A percentile compares a stretch with the other conserved stretches of the same genome.
Conservation (phyloP, 2,329 filamentous ascomycete genomes). For the Septoria linicola region DNA sequence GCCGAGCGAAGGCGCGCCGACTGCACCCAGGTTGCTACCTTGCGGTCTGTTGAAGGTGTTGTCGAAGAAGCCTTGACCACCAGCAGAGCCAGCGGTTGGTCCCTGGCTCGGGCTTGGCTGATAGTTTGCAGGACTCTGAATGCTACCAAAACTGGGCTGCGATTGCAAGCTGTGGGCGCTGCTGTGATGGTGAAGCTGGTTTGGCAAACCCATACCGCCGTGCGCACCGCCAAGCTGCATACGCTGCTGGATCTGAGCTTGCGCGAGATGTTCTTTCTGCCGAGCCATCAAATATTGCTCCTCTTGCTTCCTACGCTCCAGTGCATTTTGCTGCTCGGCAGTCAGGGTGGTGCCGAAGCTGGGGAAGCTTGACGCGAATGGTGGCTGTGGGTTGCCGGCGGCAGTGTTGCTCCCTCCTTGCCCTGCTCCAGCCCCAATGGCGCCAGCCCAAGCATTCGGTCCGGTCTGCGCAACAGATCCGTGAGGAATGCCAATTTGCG, state of each 20-base stretch:
- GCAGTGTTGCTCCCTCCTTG: constrained; percentile 7
- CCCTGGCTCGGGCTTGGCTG: constrained; percentile 59
- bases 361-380: constrained; percentile 89
- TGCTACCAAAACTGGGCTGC: constrained; percentile 93
- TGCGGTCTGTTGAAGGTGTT: constrained; percentile 47
- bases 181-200: constrained; percentile 82
- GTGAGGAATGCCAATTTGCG: constrained; percentile 92
- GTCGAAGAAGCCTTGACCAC: constrained; percentile 65
- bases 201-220: constrained; percentile 43
- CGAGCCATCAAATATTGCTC: constrained; percentile 96
- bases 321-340: constrained; percentile 94
- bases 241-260: constrained; percentile 75
- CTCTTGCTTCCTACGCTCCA: constrained; percentile 95
- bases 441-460: constrained; percentile 45
- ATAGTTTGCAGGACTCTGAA: constrained; percentile 72
- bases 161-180: constrained; percentile 95
- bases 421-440: constrained; percentile 14
- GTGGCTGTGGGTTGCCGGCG: constrained; percentile 58
- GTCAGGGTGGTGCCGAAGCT: constrained; percentile 96
- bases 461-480: constrained; percentile 60
- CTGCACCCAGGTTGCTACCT: constrained; percentile 45
- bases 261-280: constrained; percentile 87
- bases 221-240: constrained; percentile 61
- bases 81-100: constrained; percentile 28
- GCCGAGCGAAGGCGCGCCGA: constrained; percentile 47